Conservation (phyloP, 108 stramenopile genomes). For the Discostella stelligeroides region DNA sequence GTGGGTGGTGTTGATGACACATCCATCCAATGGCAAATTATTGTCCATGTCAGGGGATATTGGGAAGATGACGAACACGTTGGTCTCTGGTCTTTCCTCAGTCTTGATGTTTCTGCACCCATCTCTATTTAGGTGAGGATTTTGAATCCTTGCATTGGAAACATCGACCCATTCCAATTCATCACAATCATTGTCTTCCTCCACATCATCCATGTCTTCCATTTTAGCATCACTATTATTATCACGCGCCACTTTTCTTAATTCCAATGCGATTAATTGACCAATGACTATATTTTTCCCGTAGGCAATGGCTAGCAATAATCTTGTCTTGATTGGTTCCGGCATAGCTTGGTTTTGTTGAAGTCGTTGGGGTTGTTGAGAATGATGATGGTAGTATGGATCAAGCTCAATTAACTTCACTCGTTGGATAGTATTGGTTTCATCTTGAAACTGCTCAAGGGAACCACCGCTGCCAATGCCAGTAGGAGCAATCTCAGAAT, state of each 20-base stretch:
- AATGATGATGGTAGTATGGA: slow-evolving; percentile 5
- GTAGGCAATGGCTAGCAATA: slow-evolving; percentile 38
- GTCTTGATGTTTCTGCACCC: background rate
- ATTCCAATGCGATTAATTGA: slow-evolving; percentile 45
- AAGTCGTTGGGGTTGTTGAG: background rate
- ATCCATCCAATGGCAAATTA: too few relatives aligned
- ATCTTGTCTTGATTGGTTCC: slow-evolving; percentile 14
- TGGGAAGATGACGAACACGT: slow-evolving; percentile 33
- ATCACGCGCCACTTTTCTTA: slow-evolving; percentile 12
- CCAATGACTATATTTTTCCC: slow-evolving; percentile 25
- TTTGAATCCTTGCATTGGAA: slow-evolving; percentile 13
- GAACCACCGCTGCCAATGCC: too few relatives aligned
- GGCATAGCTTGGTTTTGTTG: background rate
- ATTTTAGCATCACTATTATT: slow-evolving; percentile 1
- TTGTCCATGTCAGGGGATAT: too few relatives aligned
- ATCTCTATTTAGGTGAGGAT: too few relatives aligned
- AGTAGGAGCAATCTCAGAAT: too few relatives aligned
- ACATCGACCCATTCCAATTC: slow-evolving; percentile 48
- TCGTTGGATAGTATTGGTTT: slow-evolving; percentile 5
- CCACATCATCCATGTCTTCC: background rate
- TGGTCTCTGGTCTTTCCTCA: background rate
- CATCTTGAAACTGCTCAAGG: background rate
- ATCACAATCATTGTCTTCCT: background rate
- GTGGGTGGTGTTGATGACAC: too few relatives aligned
- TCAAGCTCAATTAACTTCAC: slow-evolving; percentile 39